Conservation (phyloP, 2,329 filamentous ascomycete species). For the Microsporum canis region DNA sequence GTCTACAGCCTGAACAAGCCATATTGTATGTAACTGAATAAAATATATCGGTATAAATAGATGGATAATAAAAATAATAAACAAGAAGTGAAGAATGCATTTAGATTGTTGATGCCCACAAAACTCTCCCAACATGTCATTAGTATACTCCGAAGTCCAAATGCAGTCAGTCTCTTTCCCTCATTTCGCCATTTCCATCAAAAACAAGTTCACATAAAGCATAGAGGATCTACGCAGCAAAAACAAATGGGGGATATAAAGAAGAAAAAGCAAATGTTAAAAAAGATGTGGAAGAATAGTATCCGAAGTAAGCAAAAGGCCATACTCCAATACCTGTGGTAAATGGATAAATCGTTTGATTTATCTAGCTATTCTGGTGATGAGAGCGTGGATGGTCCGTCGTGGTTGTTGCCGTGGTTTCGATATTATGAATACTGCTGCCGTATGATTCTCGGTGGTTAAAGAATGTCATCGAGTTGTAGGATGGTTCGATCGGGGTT, state of each 20-base stretch:
- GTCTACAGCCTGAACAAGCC: not conserved
- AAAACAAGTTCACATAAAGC: not conserved
- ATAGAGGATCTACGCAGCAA: not conserved
- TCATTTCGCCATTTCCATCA: not conserved
- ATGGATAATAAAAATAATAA: not conserved
- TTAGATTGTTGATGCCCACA: not conserved
- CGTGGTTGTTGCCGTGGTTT: constrained; percentile 8
- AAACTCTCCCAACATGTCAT: not conserved
- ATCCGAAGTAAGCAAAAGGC: not conserved
- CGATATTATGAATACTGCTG: constrained; percentile 2
- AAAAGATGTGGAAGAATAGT: not conserved
- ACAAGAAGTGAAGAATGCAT: not conserved
- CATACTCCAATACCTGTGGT: not conserved
- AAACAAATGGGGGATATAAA: not conserved
- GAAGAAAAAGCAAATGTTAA: not conserved
- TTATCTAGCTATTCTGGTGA: not conserved
- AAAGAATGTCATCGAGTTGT: constrained; percentile 5
- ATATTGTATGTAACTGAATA: not conserved
- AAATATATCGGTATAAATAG: not conserved
- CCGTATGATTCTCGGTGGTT: constrained; percentile 5
- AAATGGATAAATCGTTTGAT: not conserved
- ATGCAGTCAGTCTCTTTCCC: not conserved
- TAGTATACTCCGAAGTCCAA: not conserved
- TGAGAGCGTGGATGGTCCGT: constrained; percentile 8
- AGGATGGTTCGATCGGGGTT: constrained; percentile 8